Base-by-base conservation (phyloP, 345 rosid species). In the Eucalyptus sideroxylon region DNA sequence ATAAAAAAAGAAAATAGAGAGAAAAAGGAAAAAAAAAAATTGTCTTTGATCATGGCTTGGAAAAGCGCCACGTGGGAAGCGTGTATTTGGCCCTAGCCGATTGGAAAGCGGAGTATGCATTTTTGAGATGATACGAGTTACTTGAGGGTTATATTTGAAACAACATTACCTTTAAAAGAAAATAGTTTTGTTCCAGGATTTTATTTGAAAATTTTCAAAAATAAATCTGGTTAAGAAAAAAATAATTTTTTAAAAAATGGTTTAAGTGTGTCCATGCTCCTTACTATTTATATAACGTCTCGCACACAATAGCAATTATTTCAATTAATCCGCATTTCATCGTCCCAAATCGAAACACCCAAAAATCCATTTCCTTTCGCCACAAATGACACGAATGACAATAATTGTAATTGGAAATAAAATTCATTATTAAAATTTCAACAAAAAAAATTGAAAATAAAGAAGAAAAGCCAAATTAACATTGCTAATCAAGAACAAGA, bases 241-340 rank as follows among this genome's bases (percentile, higher is more conserved):
- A 55, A 21, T 21, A 19, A 21, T 55, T 55, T 24, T 9, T 8
- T 2, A 24, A 56, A 24, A 24, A 24, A 4, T 9, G 30, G 1
- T 24, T 24, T 24, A 2, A 4, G 13, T 56, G 62, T 56, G 62
- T 56, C 30, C 6, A 9, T 56, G 6, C 13, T 56, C 13, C 12
- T 56, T 56, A 56, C 27, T 56, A 56, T 56, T 56, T 56, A 11
- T 56, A 24, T 56, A 56, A 56, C 6, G 1, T 56, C 19, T 9
- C 13, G 2, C 13, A 24, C 1, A 30, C 27, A 24, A 56, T 0
- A 10, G 0, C 2, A 56, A 23, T 24, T 23, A 24, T 24, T 53
- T 21, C 26, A 53, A 8, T 53, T 23, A 56, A 56, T 24, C 12
- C 3, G 1, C 2, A 10, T 23, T 56, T 0, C 27, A 1, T 24